Base-by-base conservation (phyloP, 2,329 filamentous ascomycete genomes). In the Fusarium nisikadoi region DNA sequence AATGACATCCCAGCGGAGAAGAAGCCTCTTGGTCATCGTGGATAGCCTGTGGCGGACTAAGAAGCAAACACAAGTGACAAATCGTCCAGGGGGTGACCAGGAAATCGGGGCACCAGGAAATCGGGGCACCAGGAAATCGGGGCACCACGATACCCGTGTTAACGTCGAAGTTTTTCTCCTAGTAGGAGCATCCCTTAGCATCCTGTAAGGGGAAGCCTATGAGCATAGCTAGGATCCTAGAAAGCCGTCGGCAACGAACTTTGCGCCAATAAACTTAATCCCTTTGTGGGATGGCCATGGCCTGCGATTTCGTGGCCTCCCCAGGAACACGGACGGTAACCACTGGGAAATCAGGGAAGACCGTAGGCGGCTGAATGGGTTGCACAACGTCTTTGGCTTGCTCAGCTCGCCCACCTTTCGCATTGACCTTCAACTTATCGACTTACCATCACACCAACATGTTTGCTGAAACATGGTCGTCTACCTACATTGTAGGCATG, bases 191-290 rank as follows among this genome's bases (percentile, higher is more conserved):
- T 52, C 62, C 56, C 59, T 20, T 42, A 33, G 38, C 59, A 58
- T 61, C 66, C 39, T 65, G 36, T 36, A 54, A 63, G 61, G 62
- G 68, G 57, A 66, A 52, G 23, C 23, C 23, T 25, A 25, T 25
- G 5, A 25, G 45, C n/a, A 57, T 53, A 54, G 45, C 33, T 41
- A 25, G 29, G 61, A 60, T 56, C 61, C 27, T 43, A 50, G 27
- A 56, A 65, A 65, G 56, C 43, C 56, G 13, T 57, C 52, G 54
- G 64, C 56, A 62, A 64, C 20, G 58, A 75, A 74, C 58, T 65
- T 63, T 68, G 41, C 45, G 46, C 35, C 47, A 20, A 52, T 36
- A 46, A 63, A 56, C 56, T 63, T 45, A 52, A 62, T 55, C 19
- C 25, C 45, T 27, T 14, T 67, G 38, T 41, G 19, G 54, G 19